These are phyloP conservation scores for Agrocybe pediades DNA, from an alignment of 768 basidiomycete genomes.

Conservation along the genomic window DNA sequence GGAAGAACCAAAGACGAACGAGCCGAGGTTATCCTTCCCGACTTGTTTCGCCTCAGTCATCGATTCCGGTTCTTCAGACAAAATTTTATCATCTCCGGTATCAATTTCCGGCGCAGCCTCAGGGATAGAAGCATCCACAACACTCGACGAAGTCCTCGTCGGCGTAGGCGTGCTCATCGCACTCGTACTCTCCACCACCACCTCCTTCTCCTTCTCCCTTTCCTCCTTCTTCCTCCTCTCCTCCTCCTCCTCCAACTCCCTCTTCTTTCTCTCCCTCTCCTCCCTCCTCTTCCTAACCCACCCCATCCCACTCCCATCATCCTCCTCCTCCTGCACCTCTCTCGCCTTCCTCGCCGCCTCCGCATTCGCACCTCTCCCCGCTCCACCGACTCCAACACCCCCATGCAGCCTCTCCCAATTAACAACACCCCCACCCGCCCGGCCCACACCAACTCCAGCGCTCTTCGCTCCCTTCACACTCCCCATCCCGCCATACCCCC, in stretches of 20 bases:
- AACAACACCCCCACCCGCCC: slow-evolving; percentile 72
- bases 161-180: slow-evolving; percentile 21
- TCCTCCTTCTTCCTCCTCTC: slow-evolving; percentile 6
- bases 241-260: slow-evolving; percentile 21
- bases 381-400: slow-evolving; percentile 6
- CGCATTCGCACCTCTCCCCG: neutral
- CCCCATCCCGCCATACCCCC: slow-evolving; percentile 91
- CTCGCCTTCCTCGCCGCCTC: slow-evolving; percentile 9
- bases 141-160: slow-evolving; percentile 14
- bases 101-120: neutral
- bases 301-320: slow-evolving; percentile 5
- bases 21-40: too few species aligned
- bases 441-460: slow-evolving; percentile 42
- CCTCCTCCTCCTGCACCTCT: slow-evolving; percentile 10
- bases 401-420: slow-evolving; percentile 15
- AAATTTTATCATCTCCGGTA: neutral
- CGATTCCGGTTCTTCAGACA: slow-evolving; percentile 2
- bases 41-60: neutral
- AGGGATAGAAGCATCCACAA: neutral
- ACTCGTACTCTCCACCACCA: slow-evolving; percentile 7
- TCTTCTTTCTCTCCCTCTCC: slow-evolving; percentile 36
- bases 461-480: slow-evolving; percentile 45
- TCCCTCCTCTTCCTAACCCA: slow-evolving; percentile 42
- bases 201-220: slow-evolving; percentile 3
- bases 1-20: too few species aligned